A percentile compares a stretch with the other conserved stretches of the same genome.
Evolutionary conservation across 1,284 basidiomycete genomes (phyloP).

Genomic region (Cryptococcus sp.): DNA sequence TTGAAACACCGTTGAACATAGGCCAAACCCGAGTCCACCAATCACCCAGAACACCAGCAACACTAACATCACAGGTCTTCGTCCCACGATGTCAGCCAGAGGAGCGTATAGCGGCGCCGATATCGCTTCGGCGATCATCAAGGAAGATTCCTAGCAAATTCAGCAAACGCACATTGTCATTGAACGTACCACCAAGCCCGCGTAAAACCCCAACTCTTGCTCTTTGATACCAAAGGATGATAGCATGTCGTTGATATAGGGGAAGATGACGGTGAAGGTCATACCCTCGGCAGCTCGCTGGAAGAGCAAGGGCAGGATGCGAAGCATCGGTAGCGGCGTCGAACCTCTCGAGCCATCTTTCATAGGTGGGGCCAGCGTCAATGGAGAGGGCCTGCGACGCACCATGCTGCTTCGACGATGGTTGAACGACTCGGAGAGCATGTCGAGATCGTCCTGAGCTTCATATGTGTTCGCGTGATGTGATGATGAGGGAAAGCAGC

Average conservation of each 20-base stretch:
- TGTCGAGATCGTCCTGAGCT: too few relatives aligned
- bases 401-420: background rate
- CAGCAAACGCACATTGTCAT: background rate
- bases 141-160: slow-evolving; percentile 26
- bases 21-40: slow-evolving; percentile 11
- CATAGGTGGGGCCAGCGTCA: background rate
- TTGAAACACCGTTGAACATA: slow-evolving; percentile 15
- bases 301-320: slow-evolving; percentile 28
- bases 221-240: slow-evolving; percentile 33
- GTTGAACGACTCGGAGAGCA: too few relatives aligned
- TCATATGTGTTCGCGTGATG: too few relatives aligned
- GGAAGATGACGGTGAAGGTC: slow-evolving; percentile 35
- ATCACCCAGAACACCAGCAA: slow-evolving; percentile 13
- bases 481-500: too few relatives aligned
- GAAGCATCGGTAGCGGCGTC: slow-evolving; percentile 26
- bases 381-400: background rate
- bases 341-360: background rate
- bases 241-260: slow-evolving; percentile 42
- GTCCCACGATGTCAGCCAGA: slow-evolving; percentile 27
- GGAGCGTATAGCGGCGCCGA: slow-evolving; percentile 34
- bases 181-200: slow-evolving; percentile 28
- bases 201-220: slow-evolving; percentile 33
- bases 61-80: slow-evolving; percentile 30
- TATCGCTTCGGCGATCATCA: slow-evolving; percentile 36
- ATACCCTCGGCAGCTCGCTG: slow-evolving; percentile 31